Percentiles rank a stretch among this genome's conserved stretches.
Conservation (phyloP, 441 rosid genomes). For the Pelargonium fulgidum region DNA sequence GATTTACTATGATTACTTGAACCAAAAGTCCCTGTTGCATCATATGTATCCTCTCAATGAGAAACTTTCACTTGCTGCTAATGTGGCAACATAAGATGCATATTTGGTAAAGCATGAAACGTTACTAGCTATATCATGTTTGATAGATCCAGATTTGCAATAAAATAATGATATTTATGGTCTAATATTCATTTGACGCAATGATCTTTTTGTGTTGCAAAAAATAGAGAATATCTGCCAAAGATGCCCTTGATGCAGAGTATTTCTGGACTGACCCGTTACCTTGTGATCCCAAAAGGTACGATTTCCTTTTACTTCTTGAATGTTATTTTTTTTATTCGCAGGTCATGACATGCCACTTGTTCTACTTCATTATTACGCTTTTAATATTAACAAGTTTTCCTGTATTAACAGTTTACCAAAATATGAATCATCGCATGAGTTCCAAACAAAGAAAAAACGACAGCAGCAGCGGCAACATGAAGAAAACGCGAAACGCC, state of each 20-base stretch:
- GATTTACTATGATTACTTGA: background rate
- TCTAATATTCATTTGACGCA: slow-evolving; percentile 1
- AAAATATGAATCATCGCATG: slow-evolving; percentile 89
- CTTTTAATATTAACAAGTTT: background rate
- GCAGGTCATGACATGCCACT: background rate
- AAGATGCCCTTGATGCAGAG: slow-evolving; percentile 96
- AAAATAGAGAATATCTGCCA: slow-evolving; percentile 78
- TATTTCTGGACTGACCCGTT: slow-evolving; percentile 97
- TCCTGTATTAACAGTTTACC: slow-evolving; percentile 53
- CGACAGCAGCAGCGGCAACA: slow-evolving; percentile 70
- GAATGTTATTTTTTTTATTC: background rate
- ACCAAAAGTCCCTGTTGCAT: background rate
- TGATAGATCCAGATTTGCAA: background rate
- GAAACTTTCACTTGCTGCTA: background rate
- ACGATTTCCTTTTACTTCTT: background rate
- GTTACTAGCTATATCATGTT: background rate
- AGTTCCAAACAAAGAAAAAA: slow-evolving; percentile 96
- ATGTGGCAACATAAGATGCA: background rate
- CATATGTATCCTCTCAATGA: background rate
- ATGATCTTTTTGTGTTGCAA: background rate
- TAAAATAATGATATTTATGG: background rate
- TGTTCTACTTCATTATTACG: too few relatives aligned
- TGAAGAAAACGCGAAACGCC: slow-evolving; percentile 79
- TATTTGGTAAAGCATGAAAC: background rate
- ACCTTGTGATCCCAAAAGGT: slow-evolving; percentile 97